These are phyloP conservation scores for Hypocreales sp. DNA, from an alignment of 2,329 filamentous ascomycete genomes.

Conservation along the genomic window DNA sequence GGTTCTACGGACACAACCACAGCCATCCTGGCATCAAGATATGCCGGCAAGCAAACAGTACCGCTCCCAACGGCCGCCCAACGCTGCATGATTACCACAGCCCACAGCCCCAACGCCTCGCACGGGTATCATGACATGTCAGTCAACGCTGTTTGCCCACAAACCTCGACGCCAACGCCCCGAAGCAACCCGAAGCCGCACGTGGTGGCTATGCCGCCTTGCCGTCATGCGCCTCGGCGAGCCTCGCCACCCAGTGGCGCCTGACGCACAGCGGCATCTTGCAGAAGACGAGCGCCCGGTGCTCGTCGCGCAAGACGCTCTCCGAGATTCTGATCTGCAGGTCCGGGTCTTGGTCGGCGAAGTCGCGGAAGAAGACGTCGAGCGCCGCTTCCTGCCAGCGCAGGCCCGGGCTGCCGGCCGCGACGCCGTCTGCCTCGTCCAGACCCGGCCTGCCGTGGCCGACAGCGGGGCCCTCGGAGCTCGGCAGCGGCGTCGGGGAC, in stretches of 20 bases:
- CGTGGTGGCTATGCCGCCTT: too few species aligned
- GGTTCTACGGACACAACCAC: too few species aligned
- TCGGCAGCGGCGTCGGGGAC: constrained; percentile 1
- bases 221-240: constrained; percentile 32
- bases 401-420: constrained; percentile 21
- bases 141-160: too few species aligned
- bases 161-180: too few species aligned
- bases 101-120: constrained; percentile 8
- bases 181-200: too few species aligned
- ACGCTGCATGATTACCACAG: too few species aligned
- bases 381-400: constrained; percentile 42
- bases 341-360: constrained; percentile 39
- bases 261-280: constrained; percentile 39
- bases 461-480: background rate
- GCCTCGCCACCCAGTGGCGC: constrained; percentile 38
- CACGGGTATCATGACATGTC: constrained; percentile 9
- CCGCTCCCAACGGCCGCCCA: too few species aligned
- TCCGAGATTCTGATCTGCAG: constrained; percentile 44
- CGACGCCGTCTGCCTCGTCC: constrained; percentile 27
- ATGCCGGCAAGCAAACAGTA: too few species aligned
- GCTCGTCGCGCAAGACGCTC: constrained; percentile 40
- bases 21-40: too few species aligned
- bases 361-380: constrained; percentile 43
- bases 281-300: constrained; percentile 46
- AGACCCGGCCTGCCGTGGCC: constrained; percentile 13